These are phyloP conservation scores for Cytospora leucostoma DNA, from an alignment of 2,329 filamentous ascomycete species.

Conservation along the genomic window DNA sequence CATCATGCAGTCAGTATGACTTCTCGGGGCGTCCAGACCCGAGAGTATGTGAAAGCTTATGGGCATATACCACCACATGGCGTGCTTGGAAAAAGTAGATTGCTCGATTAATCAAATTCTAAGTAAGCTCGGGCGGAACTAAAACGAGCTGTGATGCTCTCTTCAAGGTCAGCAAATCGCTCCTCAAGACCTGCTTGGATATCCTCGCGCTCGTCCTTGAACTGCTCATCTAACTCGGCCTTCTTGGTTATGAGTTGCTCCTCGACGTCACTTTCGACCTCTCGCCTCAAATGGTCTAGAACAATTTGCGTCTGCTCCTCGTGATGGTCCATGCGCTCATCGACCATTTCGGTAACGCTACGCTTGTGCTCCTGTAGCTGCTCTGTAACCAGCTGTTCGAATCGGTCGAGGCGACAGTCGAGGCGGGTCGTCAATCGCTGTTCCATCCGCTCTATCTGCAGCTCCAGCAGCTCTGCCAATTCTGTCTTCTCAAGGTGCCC, in stretches of 20 bases:
- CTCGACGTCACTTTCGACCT: constrained; percentile 1
- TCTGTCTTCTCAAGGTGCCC: background rate
- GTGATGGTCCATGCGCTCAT: background rate
- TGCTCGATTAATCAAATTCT: background rate
- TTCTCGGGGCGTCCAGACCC: too few relatives aligned
- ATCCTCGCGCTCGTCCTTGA: background rate
- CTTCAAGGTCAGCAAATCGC: background rate
- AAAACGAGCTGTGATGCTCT: background rate
- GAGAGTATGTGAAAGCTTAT: too few relatives aligned
- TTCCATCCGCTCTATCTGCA: background rate
- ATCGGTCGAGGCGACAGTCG: background rate
- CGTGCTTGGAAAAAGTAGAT: too few relatives aligned
- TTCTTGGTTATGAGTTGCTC: background rate
- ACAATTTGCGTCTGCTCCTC: background rate
- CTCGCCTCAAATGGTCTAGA: background rate
- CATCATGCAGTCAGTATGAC: background rate
- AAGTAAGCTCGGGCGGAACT: background rate
- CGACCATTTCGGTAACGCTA: background rate
- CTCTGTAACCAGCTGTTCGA: background rate
- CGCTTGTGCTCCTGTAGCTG: background rate
- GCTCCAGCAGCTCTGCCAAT: background rate
- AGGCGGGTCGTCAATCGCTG: background rate
- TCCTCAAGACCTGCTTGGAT: background rate
- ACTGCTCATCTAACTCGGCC: background rate
- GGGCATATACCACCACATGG: too few relatives aligned